Base-by-base conservation (phyloP, 257 asterid species). In the Nicotiana knightiana region DNA sequence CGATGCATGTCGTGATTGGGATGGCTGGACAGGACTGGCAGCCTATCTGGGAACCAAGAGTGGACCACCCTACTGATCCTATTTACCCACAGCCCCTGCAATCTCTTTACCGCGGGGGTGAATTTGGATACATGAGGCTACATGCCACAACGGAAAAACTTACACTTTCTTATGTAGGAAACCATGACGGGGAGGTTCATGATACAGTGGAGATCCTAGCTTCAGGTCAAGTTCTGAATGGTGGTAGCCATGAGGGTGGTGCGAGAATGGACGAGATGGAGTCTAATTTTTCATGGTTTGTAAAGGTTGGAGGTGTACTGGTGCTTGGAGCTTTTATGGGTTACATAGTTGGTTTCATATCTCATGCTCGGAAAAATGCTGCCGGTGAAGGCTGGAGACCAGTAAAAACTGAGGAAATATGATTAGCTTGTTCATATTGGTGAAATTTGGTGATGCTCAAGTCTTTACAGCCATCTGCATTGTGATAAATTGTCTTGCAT, bases 11-110 rank as follows among this genome's bases (percentile, higher is more conserved):
- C 85, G 98, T 96, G 89, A 96, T 93, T 53, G 99, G 99, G 68
- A 96, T 96, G 98, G 97, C 90, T 0, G 98, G 97, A 17, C 99
- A 96, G 84, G 99, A 93, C 79, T 95, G 97, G 97, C 99, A 95
- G 67, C 94, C 97, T 10, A 90, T 88, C 24, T 95, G 99, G 99
- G 87, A 90, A 73, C 98, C 98, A 2, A 88, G 99, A 85, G 78
- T 83, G 0, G 87, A 88, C 77, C 98, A 93, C 85, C 92, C 83
- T 2, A 71, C 77, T 0, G 90, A 80, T 39, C 99, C 98, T 11
- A 71, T 95, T 64, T 95, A 85, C 64, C 99, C 99, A 3, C 99
- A 95, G 85, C 99, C 97, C 0, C 80, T 73, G n/a, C 88, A 86
- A 48, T 95, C 99, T 2, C 35, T 91, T 87, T 93, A 89, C 26